Percentiles rank a stretch among this genome's conserved stretches.
Conservation (phyloP, 768 basidiomycete species). For the Pholiota microspora region DNA sequence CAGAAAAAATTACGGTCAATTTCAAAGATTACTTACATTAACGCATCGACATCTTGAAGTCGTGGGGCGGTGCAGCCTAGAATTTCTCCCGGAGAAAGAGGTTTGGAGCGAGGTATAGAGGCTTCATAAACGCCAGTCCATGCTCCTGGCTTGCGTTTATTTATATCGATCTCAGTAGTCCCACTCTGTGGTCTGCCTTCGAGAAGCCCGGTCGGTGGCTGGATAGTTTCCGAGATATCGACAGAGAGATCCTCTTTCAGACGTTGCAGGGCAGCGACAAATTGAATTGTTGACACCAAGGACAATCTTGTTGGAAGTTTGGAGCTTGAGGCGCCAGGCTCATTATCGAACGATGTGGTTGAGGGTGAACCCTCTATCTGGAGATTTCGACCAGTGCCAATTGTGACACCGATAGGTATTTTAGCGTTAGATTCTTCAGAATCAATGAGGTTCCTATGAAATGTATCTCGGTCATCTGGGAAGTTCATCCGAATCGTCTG, state of each 20-base stretch:
- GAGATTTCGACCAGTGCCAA: slow-evolving; percentile 54
- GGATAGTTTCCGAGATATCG: slow-evolving; percentile 28
- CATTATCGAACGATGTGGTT: slow-evolving; percentile 1
- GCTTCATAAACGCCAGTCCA: slow-evolving; percentile 72
- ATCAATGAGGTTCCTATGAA: slow-evolving; percentile 63
- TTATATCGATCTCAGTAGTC: not conserved
- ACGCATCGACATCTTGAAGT: slow-evolving; percentile 74
- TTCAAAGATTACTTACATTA: slow-evolving; percentile 61
- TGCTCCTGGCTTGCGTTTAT: slow-evolving; percentile 14
- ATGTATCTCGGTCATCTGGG: slow-evolving; percentile 67
- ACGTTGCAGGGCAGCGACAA: slow-evolving; percentile 87
- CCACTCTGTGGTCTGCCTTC: not conserved
- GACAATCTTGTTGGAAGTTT: slow-evolving; percentile 68
- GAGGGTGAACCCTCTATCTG: slow-evolving; percentile 52
- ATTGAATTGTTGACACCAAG: slow-evolving; percentile 96
- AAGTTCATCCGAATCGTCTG: slow-evolving; percentile 90
- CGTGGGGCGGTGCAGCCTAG: slow-evolving; percentile 94
- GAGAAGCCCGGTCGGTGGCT: slow-evolving; percentile 2
- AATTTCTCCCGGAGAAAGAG: slow-evolving; percentile 95
- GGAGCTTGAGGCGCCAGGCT: slow-evolving; percentile 14
- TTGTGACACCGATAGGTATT: slow-evolving; percentile 41
- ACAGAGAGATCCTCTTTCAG: slow-evolving; percentile 75
- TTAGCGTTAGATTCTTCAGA: slow-evolving; percentile 44
- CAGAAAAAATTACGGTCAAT: not conserved
- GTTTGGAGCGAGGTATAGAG: slow-evolving; percentile 82